Percentiles rank a stretch among this genome's conserved stretches.
Evolutionary conservation across 345 rosid genomes (phyloP).

Genomic region (Eucalyptus erythrocorys): DNA sequence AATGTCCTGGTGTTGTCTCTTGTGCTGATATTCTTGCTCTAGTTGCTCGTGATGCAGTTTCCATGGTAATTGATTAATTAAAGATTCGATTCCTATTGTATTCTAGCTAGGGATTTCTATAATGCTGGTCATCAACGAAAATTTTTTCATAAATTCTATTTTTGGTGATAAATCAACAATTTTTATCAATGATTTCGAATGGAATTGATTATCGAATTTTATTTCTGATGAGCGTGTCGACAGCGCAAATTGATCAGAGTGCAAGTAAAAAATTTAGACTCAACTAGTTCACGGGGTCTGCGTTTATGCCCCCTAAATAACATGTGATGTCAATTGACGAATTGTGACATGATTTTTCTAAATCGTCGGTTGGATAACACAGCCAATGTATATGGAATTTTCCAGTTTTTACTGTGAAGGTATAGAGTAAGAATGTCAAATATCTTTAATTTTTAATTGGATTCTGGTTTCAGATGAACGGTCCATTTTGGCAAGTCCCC

Average conservation of each 20-base stretch:
- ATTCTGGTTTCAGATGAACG: slow-evolving; percentile 19
- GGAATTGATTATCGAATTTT: not conserved
- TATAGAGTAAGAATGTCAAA: not conserved
- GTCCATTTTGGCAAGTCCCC: slow-evolving; percentile 34
- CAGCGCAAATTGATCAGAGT: accelerated
- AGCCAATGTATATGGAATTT: not conserved
- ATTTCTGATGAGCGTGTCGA: accelerated
- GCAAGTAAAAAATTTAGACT: not conserved
- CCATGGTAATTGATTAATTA: slow-evolving; percentile 10
- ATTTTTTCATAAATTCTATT: not conserved
- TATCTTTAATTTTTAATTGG: not conserved
- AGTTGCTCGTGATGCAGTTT: slow-evolving; percentile 44
- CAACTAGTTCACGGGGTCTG: not conserved
- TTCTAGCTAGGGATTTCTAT: not conserved
- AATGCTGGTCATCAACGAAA: not conserved
- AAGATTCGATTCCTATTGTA: not conserved
- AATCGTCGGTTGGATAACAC: not conserved
- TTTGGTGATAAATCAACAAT: not conserved
- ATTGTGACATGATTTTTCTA: not conserved
- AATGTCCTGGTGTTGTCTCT: slow-evolving; percentile 69
- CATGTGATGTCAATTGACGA: not conserved
- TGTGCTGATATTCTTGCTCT: slow-evolving; percentile 69
- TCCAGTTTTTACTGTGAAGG: not conserved
- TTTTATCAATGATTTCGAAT: not conserved
- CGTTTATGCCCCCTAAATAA: not conserved